Evolutionary conservation across 169 alveolate genomes (phyloP).

Genomic region (Babesia caballi): DNA sequence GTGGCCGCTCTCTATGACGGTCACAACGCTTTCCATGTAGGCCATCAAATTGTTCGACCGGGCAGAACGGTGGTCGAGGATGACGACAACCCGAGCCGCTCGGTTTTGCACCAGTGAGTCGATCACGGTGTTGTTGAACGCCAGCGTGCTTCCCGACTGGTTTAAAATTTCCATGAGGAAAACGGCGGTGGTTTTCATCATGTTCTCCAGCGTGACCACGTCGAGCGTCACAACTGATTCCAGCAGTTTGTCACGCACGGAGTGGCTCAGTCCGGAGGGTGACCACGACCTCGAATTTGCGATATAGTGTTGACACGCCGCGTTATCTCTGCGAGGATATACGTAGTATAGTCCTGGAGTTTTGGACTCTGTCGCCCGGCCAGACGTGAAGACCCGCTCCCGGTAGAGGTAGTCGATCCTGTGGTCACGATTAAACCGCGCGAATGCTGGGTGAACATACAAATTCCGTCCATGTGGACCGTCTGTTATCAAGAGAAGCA

Average conservation of each 20-base stretch:
- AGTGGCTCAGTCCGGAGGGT: conserved; percentile 4
- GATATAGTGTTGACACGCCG: conserved; percentile 6
- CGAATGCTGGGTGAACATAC: background rate
- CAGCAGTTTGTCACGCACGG: background rate
- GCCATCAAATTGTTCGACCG: background rate
- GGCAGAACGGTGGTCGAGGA: conserved; percentile 8
- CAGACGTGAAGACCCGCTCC: conserved; percentile 36
- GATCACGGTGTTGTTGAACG: conserved; percentile 22
- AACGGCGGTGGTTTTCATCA: conserved; percentile 11
- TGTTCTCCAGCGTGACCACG: conserved; percentile 32
- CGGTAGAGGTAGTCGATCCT: conserved; percentile 45
- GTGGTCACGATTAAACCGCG: background rate
- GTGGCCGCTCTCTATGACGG: conserved; percentile 40
- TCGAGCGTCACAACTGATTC: conserved; percentile 25
- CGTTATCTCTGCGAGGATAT: background rate
- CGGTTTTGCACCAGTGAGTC: conserved; percentile 21
- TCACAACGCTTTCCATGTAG: conserved; percentile 1
- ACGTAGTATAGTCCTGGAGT: conserved; percentile 14
- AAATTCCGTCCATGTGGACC: conserved; percentile 33
- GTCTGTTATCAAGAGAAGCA: conserved; percentile 20
- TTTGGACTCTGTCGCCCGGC: background rate
- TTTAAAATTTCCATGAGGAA: conserved; percentile 21
- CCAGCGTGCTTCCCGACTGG: background rate
- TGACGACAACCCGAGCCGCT: conserved; percentile 1
- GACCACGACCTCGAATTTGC: conserved; percentile 6